Evolutionary conservation across 305 asterid species (phyloP), one percentile per base, ranked within the genome.

Genomic region (Solanum aculeatissimum): DNA sequence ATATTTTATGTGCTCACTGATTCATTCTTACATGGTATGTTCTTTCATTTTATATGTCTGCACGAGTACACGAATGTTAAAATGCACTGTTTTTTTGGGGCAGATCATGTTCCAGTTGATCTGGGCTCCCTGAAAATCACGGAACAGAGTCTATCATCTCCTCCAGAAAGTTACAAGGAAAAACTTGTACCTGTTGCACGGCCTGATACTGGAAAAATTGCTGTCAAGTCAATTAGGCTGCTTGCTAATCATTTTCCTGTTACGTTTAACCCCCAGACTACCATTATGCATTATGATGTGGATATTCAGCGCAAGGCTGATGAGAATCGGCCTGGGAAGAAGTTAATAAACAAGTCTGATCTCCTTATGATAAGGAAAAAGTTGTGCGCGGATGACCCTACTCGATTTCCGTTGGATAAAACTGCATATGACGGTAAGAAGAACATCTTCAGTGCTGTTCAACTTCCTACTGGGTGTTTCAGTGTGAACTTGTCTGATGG

Each of bases 381-480:
- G 86, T 89, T 91, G n/a, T 91, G 86, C 54, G 65, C 82, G 29
- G 91, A 88, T 81, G 82, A 91, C 32, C 88, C 91, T 57, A 83
- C 84, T 3, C 85, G 82, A 8, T 93, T 93, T 87, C 97, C 97
- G 14, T 29, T 82, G 23, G 86, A 89, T 47, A 90, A 89, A 78
- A 89, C 91, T 62, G 90, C 93, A 19, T 93, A 90, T 80, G 97
- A 93, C 9, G 95, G 97, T 51, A 93, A 93, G 54, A 93, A 91
- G 90, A 93, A 91, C 74, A 90, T 92, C 27, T 93, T 91, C 85
- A 94, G 98, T 65, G 86, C 87, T 9, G 92, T 89, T 25, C 32
- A 2, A 80, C 86, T 94, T 51, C 92, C 91, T 1, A 87, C 86
- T n/a, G 94, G 93, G 29, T 42, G 70, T 55, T 88, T 83, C 62